Base-by-base conservation (phyloP, 2,329 filamentous ascomycete species). In the Aureobasidium leucospermi region DNA sequence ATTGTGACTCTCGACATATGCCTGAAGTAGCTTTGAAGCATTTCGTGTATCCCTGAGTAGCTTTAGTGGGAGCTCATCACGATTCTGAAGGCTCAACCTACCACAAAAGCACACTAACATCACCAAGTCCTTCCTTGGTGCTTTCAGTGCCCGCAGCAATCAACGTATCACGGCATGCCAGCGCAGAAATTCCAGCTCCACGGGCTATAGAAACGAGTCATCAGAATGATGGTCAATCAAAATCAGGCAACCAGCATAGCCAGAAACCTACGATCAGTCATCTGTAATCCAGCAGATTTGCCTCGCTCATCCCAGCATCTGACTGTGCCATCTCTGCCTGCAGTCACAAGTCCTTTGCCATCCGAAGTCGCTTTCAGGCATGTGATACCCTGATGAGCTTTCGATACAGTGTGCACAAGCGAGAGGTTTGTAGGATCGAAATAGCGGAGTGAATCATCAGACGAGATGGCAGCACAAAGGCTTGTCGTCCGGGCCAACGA, bases 131-230 rank as follows among this genome's bases (percentile, higher is more conserved):
- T 59, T 73, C 71, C 43, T 70, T 71, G 3, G 65, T 65, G 60
- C 68, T 71, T 67, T 93, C 89, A 1, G 88, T 90, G 34, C 89
- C 89, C 7, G 85, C 84, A 23, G 85, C 88, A 16, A 93, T 74
- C 3, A 83, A 78, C 65, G 85, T 81, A 13, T 79, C 71, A 49
- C 79, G 81, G 63, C 85, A 79, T 1, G 86, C 85, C 49, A 93
- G 74, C 13, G 88, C 86, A 11, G 87, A 76, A 15, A 93, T 79
- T 10, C 85, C 74, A 4, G 77, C 74, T 41, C 76, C 73, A 61
- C 75, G 43, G 39, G 59, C 59, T 61, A 38, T 10, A 45, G 7
- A 19, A 19, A 56, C 7, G 13, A 48, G 28, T 39, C 28, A 48
- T 39, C 31, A 41, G 32, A 48, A 39, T 9, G 31, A 16, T 13